Base-by-base conservation (phyloP, 768 basidiomycete species). In the Pulveroboletus sp. region DNA sequence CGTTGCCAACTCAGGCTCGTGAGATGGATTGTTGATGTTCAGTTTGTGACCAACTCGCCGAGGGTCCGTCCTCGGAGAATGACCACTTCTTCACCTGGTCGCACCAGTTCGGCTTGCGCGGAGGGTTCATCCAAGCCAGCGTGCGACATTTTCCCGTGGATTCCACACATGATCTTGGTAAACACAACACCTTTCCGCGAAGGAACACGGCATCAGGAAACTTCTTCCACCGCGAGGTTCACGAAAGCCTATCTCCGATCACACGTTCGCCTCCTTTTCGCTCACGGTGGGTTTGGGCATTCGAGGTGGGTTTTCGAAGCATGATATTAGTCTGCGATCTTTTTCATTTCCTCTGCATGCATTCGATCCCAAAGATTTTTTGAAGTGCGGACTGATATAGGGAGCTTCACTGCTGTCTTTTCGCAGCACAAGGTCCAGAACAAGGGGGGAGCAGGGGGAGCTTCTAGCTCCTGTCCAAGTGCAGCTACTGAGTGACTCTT, bases 221-320 rank as follows among this genome's bases (percentile, higher is more conserved):
- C n/a, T 37, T 45, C 50, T 39, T 20, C 7, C 14, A 32, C 42
- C n/a, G 29, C 27, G 47, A 26, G 51, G 43, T 51, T 19, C 23
- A 26, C 37, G 50, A 63, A 59, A 65, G 59, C 58, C 51, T 59
- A 65, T 67, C 56, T 55, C 62, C 61, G 53, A 64, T 70, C 45
- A 64, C 53, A 30, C 48, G 51, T 20, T 61, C 61, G 38, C 34
- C 53, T 65, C 43, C 24, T 42, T 51, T 63, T 23, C 0, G 60
- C 81, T 13, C 70, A 85, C 55, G 83, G 82, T 51, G 73, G 35
- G 74, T 44, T 75, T 85, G 68, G 77, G 81, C 79, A 57, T 61
- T 73, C 71, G 22, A 23, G 32, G 40, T 52, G 20, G 39, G 30
- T 50, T 46, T 32, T n/a, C 41, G 35, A 37, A 24, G 47, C 34